Percentiles rank a stretch among this genome's conserved stretches.
Evolutionary conservation across 2,329 filamentous ascomycete genomes (phyloP).

Genomic region (Alternaria incomplexa): DNA sequence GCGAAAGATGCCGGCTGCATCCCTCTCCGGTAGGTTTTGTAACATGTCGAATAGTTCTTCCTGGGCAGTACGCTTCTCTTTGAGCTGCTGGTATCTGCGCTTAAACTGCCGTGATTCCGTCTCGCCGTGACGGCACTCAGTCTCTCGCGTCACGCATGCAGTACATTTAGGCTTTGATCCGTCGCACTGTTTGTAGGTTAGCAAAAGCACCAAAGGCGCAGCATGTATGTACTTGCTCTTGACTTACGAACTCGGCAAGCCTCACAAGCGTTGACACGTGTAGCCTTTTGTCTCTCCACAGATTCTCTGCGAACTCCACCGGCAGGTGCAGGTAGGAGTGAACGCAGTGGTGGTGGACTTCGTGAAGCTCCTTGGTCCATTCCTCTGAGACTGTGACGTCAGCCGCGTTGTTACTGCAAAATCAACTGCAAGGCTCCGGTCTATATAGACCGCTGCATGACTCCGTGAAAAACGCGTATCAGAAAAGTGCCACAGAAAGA

Average conservation of each 20-base stretch:
- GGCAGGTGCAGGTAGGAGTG: slow-evolving; percentile 7
- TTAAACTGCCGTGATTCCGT: slow-evolving; percentile 7
- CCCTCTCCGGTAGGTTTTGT: slow-evolving; percentile 13
- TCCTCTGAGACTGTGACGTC: background rate
- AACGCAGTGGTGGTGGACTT: slow-evolving; percentile 4
- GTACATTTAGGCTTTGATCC: slow-evolving; percentile 11
- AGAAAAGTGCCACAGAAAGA: background rate
- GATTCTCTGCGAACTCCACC: background rate
- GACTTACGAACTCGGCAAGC: slow-evolving; percentile 17
- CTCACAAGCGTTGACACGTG: slow-evolving; percentile 9
- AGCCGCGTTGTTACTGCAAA: background rate
- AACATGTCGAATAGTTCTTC: slow-evolving; percentile 19
- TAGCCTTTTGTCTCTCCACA: background rate
- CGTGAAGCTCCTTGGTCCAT: background rate
- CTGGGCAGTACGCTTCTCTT: slow-evolving; percentile 8
- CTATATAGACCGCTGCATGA: background rate
- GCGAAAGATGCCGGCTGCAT: slow-evolving; percentile 17
- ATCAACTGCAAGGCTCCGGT: background rate
- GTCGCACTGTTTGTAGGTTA: slow-evolving; percentile 12
- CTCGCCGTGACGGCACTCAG: slow-evolving; percentile 12
- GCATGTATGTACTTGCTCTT: slow-evolving; percentile 6
- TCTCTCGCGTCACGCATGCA: slow-evolving; percentile 7
- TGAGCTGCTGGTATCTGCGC: slow-evolving; percentile 10
- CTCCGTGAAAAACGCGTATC: background rate
- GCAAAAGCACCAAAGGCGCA: background rate